Percentiles rank a stretch among this genome's conserved stretches.
phyloP scores from a whole-genome alignment of 2,329 filamentous ascomycete genomes.

The Calonectria pauciramosa region DNA sequence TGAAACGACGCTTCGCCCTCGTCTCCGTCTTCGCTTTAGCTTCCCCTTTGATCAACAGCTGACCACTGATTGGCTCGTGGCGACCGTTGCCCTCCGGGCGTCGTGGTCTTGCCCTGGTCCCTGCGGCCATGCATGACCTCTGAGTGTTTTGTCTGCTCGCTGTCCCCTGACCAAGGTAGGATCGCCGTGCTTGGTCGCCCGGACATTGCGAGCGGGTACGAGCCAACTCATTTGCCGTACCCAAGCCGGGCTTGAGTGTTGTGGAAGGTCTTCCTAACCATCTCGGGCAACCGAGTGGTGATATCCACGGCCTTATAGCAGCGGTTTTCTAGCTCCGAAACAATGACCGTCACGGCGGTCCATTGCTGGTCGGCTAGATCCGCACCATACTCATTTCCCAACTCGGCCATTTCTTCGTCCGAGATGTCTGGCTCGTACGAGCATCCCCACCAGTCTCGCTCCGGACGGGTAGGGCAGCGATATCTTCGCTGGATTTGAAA shows the following conservation, averaged over 20 bases:
- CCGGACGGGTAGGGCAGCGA: slow-evolving; percentile 11
- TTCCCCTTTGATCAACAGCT: slow-evolving; percentile 32
- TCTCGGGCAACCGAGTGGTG: slow-evolving; percentile 10
- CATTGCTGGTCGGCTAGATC: slow-evolving; percentile 4
- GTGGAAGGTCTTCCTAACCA: slow-evolving; percentile 20
- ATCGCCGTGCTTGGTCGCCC: slow-evolving; percentile 28
- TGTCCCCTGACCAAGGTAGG: slow-evolving; percentile 29
- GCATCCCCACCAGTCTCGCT: slow-evolving; percentile 15
- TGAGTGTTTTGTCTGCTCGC: slow-evolving; percentile 26
- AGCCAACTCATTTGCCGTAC: background rate
- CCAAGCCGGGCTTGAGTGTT: slow-evolving; percentile 11
- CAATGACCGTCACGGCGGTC: slow-evolving; percentile 8
- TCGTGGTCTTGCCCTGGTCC: slow-evolving; percentile 38
- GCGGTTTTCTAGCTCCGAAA: slow-evolving; percentile 7
- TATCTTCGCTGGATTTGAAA: slow-evolving; percentile 16
- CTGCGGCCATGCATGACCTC: slow-evolving; percentile 44
- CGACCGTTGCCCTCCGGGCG: slow-evolving; percentile 26
- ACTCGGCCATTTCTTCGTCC: slow-evolving; percentile 3
- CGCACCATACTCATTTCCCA: background rate
- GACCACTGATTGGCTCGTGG: slow-evolving; percentile 31
- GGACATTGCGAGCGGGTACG: slow-evolving; percentile 14
- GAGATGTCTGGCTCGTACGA: slow-evolving; percentile 15
- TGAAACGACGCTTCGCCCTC: slow-evolving; percentile 29
- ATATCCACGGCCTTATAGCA: slow-evolving; percentile 20
- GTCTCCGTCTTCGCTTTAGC: slow-evolving; percentile 18